Evolutionary conservation across 2,329 filamentous ascomycete species (phyloP), one percentile per base, ranked within the genome.

Genomic region (Verticillium albo-atrum): DNA sequence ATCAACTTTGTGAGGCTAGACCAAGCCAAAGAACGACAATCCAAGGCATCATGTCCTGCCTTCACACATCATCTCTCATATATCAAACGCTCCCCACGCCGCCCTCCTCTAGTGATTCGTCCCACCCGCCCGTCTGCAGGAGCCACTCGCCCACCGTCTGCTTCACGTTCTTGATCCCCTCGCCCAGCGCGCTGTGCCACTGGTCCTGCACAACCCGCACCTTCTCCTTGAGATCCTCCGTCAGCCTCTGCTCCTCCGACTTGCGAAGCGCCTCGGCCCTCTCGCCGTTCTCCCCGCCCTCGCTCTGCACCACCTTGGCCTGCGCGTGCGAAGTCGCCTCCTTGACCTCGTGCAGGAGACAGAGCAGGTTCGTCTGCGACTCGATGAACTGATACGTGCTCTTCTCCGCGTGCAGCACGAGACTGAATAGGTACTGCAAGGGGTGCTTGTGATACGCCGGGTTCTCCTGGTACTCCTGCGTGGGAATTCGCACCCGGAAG

Each of bases 351-450:
- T 97, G 95, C 59, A 97, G 76, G 37, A 98, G 79, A 69, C 94
- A 98, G 26, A 97, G 81, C 34, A 97, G 79, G 69, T 97, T 97
- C 30, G 87, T 94, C 77, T 98, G 94, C 6, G 88, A 90, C 77
- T 98, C 95, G 68, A 98, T 97, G 75, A 97, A 98, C 72, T 98
- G 95, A 69, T 97, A 96, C 9, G 92, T 94, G 67, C 89, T 93
- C 77, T 95, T 96, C 72, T 96, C 91, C 0, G 92, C 89, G 68
- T 98, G 94, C 6, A 88, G 84, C 9, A 99, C 81, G 26, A 98
- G 78, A 54, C 87, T 89, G 72, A 92, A 95, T 0, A 99, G 82
- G 71, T 99, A 98, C 74, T 97, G 92, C 70, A 97, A 75, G 12
- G 95, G 95, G 69, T 92, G 91, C 1, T 85, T 78, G 64, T 84